Base-by-base conservation (phyloP, 106 monocot species). In the Allium sativum region DNA sequence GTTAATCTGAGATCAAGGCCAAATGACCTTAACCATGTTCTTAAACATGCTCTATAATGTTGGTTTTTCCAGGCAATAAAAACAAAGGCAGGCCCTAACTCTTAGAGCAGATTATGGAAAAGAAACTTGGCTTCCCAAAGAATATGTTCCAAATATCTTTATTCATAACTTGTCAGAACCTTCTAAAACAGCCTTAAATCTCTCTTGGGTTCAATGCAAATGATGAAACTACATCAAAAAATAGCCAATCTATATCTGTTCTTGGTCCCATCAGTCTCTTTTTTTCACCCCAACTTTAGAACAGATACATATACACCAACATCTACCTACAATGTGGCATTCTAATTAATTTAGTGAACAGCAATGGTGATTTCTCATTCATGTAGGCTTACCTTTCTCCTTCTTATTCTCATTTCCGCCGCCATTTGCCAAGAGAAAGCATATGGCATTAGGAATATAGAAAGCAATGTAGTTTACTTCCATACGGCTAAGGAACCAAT, bases 121-220 rank as follows among this genome's bases (percentile, higher is more conserved):
- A 59, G 42, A 59, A 43, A 65, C 87, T 60, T 80, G 56, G 61
- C 88, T 83, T 88, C 83, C 74, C 83, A 64, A 48, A 14, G 64
- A 59, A 31, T 15, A 51, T 64, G 51, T 64, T 64, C 51, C 64
- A 40, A 77, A 75, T 76, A 71, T 72, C 84, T 84, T 84, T 81
- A 76, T 81, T 76, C 78, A 81, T 78, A 21, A 56, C 51, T 70
- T 75, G 64, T 52, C 31, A 64, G 72, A 64, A 72, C 53, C 85
- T 85, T 85, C 85, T 80, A 77, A 80, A 77, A 68, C 79, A 80
- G 80, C 77, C 80, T 77, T 77, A 73, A 63, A 73, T 58, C 72
- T 71, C 45, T 12, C 62, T 67, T 45, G 18, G 61, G 61, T 45
- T 47, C 10, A 13, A 62, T 48, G 70, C 73, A 59, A 65, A 85